Evolutionary conservation across 305 asterid species (phyloP).

Genomic region (Coffea humblotiana): DNA sequence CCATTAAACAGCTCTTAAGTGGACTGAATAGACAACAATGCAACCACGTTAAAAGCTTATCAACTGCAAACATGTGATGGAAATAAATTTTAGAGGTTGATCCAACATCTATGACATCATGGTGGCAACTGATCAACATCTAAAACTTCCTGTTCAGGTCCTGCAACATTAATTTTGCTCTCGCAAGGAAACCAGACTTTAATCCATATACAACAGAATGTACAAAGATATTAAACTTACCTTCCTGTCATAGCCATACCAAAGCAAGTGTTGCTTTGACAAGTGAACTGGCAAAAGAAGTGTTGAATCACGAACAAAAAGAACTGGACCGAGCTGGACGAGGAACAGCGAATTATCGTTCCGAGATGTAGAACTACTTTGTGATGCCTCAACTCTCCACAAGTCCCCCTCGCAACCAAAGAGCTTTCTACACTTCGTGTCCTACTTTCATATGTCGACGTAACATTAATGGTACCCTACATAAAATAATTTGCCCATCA

Average conservation of each 20-base stretch:
- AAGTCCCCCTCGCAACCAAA: conserved; percentile 84
- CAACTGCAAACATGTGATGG: not conserved
- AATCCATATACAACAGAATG: not conserved
- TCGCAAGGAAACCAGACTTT: not conserved
- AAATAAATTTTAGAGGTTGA: not conserved
- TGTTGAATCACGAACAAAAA: conserved; percentile 94
- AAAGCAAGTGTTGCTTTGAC: conserved; percentile 92
- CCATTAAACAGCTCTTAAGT: not conserved
- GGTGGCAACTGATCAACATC: not conserved
- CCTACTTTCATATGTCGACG: conserved; percentile 84
- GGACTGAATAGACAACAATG: not conserved
- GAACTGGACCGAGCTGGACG: conserved; percentile 96
- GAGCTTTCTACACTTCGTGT: conserved; percentile 71
- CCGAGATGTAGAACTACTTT: conserved; percentile 78
- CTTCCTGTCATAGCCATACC: conserved; percentile 99
- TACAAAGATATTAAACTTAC: conserved; percentile 36
- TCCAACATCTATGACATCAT: not conserved
- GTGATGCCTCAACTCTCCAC: conserved; percentile 98
- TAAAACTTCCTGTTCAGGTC: not conserved
- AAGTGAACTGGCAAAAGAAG: conserved; percentile 92
- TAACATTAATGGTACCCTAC: conserved; percentile 79
- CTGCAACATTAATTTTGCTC: not conserved
- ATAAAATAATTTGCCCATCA: not conserved
- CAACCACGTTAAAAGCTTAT: not conserved
- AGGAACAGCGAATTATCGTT: conserved; percentile 77